phyloP scores from a whole-genome alignment of 306 rosid genomes.

The Phaseolus lunatus region DNA sequence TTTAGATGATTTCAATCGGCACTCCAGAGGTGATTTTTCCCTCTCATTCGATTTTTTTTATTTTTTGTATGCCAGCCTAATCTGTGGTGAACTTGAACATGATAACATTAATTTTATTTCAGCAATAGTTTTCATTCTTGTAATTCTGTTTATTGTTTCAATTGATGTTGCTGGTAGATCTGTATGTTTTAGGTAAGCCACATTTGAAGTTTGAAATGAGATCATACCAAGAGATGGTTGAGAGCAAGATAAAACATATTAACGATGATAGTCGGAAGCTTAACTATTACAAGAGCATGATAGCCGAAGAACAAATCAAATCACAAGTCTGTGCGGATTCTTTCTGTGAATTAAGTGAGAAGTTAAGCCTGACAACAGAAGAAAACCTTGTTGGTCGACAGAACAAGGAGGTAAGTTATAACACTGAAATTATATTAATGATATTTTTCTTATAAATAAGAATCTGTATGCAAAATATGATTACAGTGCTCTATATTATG shows the following conservation, averaged over 20 bases:
- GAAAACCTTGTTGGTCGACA: conserved; percentile 54
- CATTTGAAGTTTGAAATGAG: conserved; percentile 54
- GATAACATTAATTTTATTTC: background rate
- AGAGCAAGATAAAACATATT: conserved; percentile 54
- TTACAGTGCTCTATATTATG: conserved; percentile 2
- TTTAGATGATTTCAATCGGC: conserved; percentile 52
- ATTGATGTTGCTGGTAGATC: conserved; percentile 12
- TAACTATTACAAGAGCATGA: conserved; percentile 47
- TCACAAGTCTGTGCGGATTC: conserved; percentile 48
- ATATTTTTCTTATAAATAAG: conserved; percentile 7
- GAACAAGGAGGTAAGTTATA: conserved; percentile 57
- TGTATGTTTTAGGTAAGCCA: conserved; percentile 46
- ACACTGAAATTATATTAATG: background rate
- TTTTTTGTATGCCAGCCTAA: conserved; percentile 12
- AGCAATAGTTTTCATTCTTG: background rate
- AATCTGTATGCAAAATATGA: conserved; percentile 4
- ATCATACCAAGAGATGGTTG: conserved; percentile 62
- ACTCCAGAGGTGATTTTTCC: conserved; percentile 37
- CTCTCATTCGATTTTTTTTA: background rate
- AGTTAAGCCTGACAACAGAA: conserved; percentile 43
- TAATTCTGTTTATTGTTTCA: conserved; percentile 1
- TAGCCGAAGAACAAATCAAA: conserved; percentile 49
- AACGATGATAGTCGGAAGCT: conserved; percentile 53
- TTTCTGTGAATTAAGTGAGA: conserved; percentile 49
- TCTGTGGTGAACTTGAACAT: conserved; percentile 23